phyloP scores from a whole-genome alignment of 805 yeast genomes.

The Candida gorgasii region DNA sequence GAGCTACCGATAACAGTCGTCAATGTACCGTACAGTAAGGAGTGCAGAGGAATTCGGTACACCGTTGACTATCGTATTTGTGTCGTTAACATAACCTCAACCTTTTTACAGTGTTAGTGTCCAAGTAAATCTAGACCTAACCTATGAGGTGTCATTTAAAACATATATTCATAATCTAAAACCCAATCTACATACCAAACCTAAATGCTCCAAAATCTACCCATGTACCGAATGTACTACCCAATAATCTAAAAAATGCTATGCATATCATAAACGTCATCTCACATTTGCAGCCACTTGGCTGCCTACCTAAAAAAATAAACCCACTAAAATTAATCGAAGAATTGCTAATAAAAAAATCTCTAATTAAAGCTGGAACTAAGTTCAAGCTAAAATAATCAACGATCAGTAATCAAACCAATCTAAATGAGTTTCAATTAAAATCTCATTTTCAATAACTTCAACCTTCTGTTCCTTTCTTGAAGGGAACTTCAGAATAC shows the following conservation, averaged over 20 bases:
- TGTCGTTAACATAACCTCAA: too few relatives aligned
- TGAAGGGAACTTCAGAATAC: neutral
- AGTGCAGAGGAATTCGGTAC: too few relatives aligned
- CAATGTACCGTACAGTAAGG: too few relatives aligned
- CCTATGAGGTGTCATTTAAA: neutral
- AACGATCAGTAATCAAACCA: conserved; percentile 18
- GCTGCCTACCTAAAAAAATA: neutral
- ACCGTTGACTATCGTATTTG: too few relatives aligned
- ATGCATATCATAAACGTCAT: neutral
- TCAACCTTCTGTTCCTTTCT: conserved; percentile 4
- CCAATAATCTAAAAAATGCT: too few relatives aligned
- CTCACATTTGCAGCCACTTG: neutral
- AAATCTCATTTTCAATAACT: conserved; percentile 11
- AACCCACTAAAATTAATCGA: too few relatives aligned
- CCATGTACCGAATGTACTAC: too few relatives aligned
- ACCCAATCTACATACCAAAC: neutral
- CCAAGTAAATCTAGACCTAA: too few relatives aligned
- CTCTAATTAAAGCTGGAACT: too few relatives aligned
- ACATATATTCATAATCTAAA: conserved; percentile 3
- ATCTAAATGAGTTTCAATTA: conserved; percentile 16
- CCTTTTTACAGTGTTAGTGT: too few relatives aligned
- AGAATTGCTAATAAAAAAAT: too few relatives aligned
- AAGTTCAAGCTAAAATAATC: neutral
- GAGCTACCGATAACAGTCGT: too few relatives aligned
- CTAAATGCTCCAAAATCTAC: neutral